Base-by-base conservation (phyloP, 1,284 basidiomycete species). In the Ganoderma lingzhi region DNA sequence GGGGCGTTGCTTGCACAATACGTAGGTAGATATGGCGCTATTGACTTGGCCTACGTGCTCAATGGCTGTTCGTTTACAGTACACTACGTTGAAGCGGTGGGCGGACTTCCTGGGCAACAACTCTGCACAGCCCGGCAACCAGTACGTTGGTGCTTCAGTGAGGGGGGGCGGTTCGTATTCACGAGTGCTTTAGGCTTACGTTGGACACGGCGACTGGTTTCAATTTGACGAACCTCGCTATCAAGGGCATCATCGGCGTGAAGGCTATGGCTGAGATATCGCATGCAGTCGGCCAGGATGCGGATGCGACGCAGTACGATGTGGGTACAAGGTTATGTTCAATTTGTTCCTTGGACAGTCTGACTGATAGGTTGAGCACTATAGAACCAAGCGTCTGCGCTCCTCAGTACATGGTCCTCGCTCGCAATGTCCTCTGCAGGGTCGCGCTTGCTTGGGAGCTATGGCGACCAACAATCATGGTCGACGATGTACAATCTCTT, bases 231-330 rank as follows among this genome's bases (percentile, higher is more conserved):
- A 92, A 93, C 74, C 84, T 93, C 28, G 91, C 91, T 0, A 89
- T 93, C 80, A 93, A 93, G 58, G 76, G 91, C 6, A 90, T 92
- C 68, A 81, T 90, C 60, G 91, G 89, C 28, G 91, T 93, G 76
- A 86, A 84, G 71, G 89, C 85, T 10, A 91, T 92, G 89, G 82
- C 87, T 0, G 82, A 87, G 67, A 89, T 92, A 45, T 83, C 84
- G 2, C 75, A 78, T 1, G 76, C 86, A n/a, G 72, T 90, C 14
- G 89, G 87, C 0, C 78, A 89, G 65, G 78, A 75, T 0, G 78
- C 76, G 10, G 82, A 82, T 70, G 83, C 83, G 42, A 77, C 80
- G 9, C 87, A 88, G 71, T 92, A 90, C 48, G 78, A 80, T n/a
- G 86, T 86, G 72, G 71, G 84, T 75, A 8, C 5, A 41, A 2